A percentile compares a stretch with the other conserved stretches of the same genome.
These are phyloP conservation scores for Xerocomus spinulosus DNA, from an alignment of 768 basidiomycete species.

Conservation along the genomic window DNA sequence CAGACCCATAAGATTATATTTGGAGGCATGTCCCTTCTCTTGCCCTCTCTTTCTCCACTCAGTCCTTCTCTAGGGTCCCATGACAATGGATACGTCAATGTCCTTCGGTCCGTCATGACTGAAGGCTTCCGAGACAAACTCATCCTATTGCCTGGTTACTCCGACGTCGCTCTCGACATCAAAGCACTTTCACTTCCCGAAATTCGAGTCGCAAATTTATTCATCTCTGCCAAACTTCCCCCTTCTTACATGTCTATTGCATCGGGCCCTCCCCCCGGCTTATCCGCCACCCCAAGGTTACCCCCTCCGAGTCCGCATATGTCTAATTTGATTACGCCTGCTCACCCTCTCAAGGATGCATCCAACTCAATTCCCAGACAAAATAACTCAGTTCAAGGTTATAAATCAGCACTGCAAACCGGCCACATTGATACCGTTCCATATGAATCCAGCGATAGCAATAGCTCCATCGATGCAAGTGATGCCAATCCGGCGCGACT, in stretches of 20 bases:
- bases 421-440: constrained; percentile 26
- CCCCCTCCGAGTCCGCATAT: constrained; percentile 4
- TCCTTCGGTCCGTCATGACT: constrained; percentile 59
- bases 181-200: constrained; percentile 51
- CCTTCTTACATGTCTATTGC: constrained; percentile 25
- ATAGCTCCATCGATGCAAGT: constrained; percentile 43
- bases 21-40: constrained; percentile 43
- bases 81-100: constrained; percentile 66
- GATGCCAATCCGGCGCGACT: constrained; percentile 29
- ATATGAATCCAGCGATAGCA: constrained; percentile 44
- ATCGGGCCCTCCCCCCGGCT: constrained; percentile 24
- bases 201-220: constrained; percentile 53
- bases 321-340: constrained; percentile 10
- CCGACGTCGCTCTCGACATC: constrained; percentile 57
- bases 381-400: constrained; percentile 31
- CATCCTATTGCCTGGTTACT: constrained; percentile 59
- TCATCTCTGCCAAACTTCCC: constrained; percentile 52
- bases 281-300: constrained; percentile 16
- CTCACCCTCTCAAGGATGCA: constrained; percentile 10
- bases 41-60: not conserved
- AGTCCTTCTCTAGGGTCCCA: constrained; percentile 49
- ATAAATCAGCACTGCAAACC: constrained; percentile 39
- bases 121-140: constrained; percentile 62
- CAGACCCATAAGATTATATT: constrained; percentile 66
- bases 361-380: constrained; percentile 12